A percentile compares a stretch with the other conserved stretches of the same genome.
Evolutionary conservation across 257 asterid genomes (phyloP).

Genomic region (Datura wrightii): DNA sequence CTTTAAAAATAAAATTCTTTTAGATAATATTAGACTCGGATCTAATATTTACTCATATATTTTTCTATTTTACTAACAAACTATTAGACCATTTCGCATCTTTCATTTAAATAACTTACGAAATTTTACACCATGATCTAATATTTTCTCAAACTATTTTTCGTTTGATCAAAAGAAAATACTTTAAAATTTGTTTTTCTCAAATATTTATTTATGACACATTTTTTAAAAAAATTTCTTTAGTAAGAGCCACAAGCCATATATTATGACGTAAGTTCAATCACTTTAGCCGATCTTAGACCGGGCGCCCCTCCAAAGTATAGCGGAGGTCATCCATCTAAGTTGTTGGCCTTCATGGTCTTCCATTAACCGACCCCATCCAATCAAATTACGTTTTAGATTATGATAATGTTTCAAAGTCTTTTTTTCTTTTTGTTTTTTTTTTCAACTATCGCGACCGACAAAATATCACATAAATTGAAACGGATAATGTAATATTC

Average conservation of each 20-base stretch:
- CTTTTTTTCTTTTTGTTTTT: neutral
- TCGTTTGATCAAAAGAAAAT: no score
- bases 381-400: neutral
- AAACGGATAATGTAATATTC: neutral
- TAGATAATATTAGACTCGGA: no score
- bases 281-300: neutral
- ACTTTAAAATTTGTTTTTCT: no score
- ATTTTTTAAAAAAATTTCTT: no score
- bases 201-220: neutral
- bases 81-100: neutral
- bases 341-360: neutral
- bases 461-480: neutral
- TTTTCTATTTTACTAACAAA: neutral
- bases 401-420: neutral
- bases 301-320: neutral
- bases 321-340: neutral
- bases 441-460: neutral
- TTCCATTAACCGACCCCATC: neutral
- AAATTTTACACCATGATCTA: neutral
- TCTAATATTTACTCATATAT: neutral
- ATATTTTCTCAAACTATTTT: neutral
- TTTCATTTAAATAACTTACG: neutral
- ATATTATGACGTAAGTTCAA: neutral
- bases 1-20: no score
- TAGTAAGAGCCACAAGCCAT: neutral